These are phyloP conservation scores for Moniliella sp. DNA, from an alignment of 1,284 basidiomycete genomes.

Conservation along the genomic window DNA sequence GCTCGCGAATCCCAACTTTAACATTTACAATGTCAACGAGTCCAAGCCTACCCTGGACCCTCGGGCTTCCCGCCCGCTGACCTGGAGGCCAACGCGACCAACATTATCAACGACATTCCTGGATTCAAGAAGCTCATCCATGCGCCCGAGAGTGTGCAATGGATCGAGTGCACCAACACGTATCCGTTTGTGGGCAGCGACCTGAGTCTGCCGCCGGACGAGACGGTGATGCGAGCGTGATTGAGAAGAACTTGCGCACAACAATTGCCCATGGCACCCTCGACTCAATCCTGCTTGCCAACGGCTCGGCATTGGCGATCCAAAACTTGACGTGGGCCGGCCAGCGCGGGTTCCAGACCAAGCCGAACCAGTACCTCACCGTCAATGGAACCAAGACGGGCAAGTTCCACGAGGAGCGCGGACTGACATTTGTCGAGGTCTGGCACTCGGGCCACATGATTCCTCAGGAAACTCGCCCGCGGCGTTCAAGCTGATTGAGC, in stretches of 20 bases:
- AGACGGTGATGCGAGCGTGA: slow-evolving; percentile 10
- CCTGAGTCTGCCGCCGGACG: slow-evolving; percentile 1
- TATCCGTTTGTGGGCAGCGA: slow-evolving; percentile 8
- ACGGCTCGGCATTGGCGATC: slow-evolving; percentile 16
- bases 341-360: slow-evolving; percentile 16
- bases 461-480: slow-evolving; percentile 12
- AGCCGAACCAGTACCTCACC: slow-evolving; percentile 6
- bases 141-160: slow-evolving; percentile 7
- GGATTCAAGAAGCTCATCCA: slow-evolving; percentile 22
- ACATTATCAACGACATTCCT: slow-evolving; percentile 12
- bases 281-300: slow-evolving; percentile 17
- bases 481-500: slow-evolving; percentile 17
- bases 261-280: slow-evolving; percentile 20
- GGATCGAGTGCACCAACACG: slow-evolving; percentile 10
- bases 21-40: slow-evolving; percentile 6
- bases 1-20: background rate
- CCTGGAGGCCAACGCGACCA: slow-evolving; percentile 2
- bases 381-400: slow-evolving; percentile 7
- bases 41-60: slow-evolving; percentile 4
- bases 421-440: slow-evolving; percentile 11
- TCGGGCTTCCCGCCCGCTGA: slow-evolving; percentile 7
- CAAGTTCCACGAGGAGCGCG: slow-evolving; percentile 12
- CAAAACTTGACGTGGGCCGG: slow-evolving; percentile 29
- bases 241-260: slow-evolving; percentile 14
- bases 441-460: slow-evolving; percentile 9